These are phyloP conservation scores for Populus hybrid DNA, from an alignment of 441 rosid species.

Conservation along the genomic window DNA sequence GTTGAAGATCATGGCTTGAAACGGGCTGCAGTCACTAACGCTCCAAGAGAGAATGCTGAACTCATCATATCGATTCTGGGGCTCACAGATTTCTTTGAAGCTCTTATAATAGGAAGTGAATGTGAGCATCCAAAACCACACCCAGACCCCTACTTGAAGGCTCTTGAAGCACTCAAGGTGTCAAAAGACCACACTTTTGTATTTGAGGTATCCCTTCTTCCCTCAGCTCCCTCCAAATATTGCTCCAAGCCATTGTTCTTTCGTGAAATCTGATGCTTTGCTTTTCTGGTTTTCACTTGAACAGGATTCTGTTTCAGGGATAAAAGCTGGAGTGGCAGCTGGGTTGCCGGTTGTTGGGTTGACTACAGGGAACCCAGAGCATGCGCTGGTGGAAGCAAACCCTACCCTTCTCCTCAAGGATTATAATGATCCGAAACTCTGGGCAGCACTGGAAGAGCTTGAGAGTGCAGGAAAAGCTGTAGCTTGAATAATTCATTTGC, in stretches of 20 bases:
- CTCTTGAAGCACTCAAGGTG: slow-evolving; percentile 61
- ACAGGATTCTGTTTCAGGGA: slow-evolving; percentile 83
- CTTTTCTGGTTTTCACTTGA: slow-evolving; percentile 7
- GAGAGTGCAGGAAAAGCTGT: too few relatives aligned
- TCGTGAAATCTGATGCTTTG: not conserved
- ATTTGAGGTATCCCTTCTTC: slow-evolving; percentile 47
- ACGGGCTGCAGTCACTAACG: slow-evolving; percentile 91
- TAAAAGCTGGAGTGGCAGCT: slow-evolving; percentile 91
- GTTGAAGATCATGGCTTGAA: slow-evolving; percentile 78
- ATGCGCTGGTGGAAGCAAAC: slow-evolving; percentile 59
- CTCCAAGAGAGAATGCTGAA: slow-evolving; percentile 84
- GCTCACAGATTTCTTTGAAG: slow-evolving; percentile 68
- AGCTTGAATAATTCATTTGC: too few relatives aligned
- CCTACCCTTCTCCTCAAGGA: slow-evolving; percentile 69
- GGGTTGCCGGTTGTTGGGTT: slow-evolving; percentile 84
- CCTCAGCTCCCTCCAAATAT: not conserved
- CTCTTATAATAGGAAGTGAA: slow-evolving; percentile 61
- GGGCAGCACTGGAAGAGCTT: slow-evolving; percentile 69
- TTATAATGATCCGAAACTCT: slow-evolving; percentile 73
- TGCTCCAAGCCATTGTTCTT: not conserved
- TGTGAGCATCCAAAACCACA: slow-evolving; percentile 83
- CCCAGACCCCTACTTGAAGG: slow-evolving; percentile 85
- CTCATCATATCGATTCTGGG: slow-evolving; percentile 74
- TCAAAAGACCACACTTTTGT: slow-evolving; percentile 76
- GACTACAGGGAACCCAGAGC: slow-evolving; percentile 68